Conservation (phyloP, 176 grass and related monocot species). For the Aechmea fasciata region DNA sequence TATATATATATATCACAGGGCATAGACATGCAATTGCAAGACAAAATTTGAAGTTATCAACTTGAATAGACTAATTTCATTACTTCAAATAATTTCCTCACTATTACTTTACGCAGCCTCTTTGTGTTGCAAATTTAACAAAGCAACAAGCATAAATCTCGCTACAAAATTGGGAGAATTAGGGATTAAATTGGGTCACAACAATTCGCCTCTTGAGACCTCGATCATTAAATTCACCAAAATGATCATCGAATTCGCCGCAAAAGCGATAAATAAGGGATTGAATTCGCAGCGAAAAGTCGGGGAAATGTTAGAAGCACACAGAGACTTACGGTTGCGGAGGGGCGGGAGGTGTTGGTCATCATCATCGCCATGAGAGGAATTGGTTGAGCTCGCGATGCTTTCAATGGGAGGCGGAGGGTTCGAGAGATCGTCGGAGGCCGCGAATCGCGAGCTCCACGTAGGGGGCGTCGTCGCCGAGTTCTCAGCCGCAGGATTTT, state of each 20-base stretch:
- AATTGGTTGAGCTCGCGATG: background rate
- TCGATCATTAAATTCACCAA: too few species aligned
- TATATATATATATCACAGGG: too few species aligned
- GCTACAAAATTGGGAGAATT: too few species aligned
- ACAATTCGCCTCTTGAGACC: too few species aligned
- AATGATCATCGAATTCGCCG: background rate
- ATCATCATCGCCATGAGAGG: slow-evolving; percentile 25
- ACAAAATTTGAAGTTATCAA: too few species aligned
- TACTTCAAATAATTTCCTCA: too few species aligned
- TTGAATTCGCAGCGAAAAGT: background rate
- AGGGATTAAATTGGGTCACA: too few species aligned
- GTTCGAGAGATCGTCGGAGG: background rate
- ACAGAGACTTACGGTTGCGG: slow-evolving; percentile 31
- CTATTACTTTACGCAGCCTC: too few species aligned
- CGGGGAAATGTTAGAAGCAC: background rate
- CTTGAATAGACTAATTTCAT: too few species aligned
- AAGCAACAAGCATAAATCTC: too few species aligned
- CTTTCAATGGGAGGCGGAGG: background rate
- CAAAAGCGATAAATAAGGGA: background rate
- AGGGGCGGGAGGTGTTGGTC: slow-evolving; percentile 25
- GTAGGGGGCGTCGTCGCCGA: background rate
- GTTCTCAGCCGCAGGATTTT: background rate
- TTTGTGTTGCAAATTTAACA: too few species aligned
- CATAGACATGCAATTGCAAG: too few species aligned
- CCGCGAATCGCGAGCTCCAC: background rate